Evolutionary conservation across 768 basidiomycete species (phyloP).

Genomic region (Rhodotorula paludigena): DNA sequence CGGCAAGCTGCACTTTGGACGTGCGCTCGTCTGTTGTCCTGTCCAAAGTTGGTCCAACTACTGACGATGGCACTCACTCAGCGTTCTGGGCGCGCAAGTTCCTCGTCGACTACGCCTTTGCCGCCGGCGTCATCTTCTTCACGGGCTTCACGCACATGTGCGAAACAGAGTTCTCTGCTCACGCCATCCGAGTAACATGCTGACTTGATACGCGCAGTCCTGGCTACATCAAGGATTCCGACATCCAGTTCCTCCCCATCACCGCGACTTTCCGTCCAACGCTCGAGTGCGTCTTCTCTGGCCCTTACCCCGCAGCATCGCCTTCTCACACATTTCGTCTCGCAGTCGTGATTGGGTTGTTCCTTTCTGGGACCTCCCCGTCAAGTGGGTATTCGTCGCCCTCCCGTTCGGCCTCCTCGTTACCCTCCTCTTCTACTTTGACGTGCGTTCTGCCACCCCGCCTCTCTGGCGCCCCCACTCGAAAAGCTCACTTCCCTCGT

Average conservation of each 20-base stretch:
- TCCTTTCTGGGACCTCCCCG: constrained; percentile 78
- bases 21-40: background rate
- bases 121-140: constrained; percentile 41
- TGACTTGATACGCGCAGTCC: constrained; percentile 16
- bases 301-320: too few relatives aligned
- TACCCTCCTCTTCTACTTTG: constrained; percentile 91
- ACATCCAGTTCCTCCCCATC: constrained; percentile 38
- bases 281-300: constrained; percentile 8
- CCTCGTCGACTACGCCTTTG: constrained; percentile 44
- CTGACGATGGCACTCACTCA: background rate
- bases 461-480: too few relatives aligned
- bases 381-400: constrained; percentile 82
- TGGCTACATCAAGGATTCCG: constrained; percentile 36
- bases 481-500: too few relatives aligned
- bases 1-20: constrained; percentile 39
- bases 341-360: constrained; percentile 72
- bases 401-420: constrained; percentile 81
- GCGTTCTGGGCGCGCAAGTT: constrained; percentile 42
- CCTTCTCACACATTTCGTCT: background rate
- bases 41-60: background rate
- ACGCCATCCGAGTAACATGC: background rate
- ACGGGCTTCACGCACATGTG: constrained; percentile 43
- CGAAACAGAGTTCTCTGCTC: background rate
- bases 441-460: constrained; percentile 44
- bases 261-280: constrained; percentile 36